Conservation (phyloP, 1,284 basidiomycete species). For the Veloboletus limbatus region DNA sequence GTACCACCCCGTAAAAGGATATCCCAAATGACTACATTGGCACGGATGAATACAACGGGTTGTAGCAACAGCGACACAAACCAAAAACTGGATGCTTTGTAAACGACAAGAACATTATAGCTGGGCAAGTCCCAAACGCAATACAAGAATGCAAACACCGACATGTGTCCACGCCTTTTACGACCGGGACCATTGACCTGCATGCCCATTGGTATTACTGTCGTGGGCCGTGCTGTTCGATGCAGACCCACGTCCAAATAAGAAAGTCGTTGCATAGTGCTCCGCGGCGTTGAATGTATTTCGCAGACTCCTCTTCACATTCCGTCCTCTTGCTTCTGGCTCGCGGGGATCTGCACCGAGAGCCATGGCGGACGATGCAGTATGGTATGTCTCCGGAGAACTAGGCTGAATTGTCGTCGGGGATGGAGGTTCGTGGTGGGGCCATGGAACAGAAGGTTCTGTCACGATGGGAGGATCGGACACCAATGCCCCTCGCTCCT, state of each 20-base stretch:
- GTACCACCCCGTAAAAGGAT: constrained; percentile 13
- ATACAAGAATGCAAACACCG: constrained; percentile 12
- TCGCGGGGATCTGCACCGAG: constrained; percentile 29
- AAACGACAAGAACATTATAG: constrained; percentile 11
- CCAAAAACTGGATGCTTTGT: constrained; percentile 9
- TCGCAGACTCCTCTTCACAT: constrained; percentile 60
- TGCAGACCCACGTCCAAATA: constrained; percentile 48
- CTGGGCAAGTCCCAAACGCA: constrained; percentile 1
- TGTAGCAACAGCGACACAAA: constrained; percentile 26
- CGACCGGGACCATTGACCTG: constrained; percentile 25
- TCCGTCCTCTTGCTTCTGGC: constrained; percentile 48
- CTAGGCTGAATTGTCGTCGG: constrained; percentile 23
- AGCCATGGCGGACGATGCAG: constrained; percentile 42
- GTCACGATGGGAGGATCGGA: constrained; percentile 9
- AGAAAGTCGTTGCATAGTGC: constrained; percentile 59
- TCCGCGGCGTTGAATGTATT: constrained; percentile 67
- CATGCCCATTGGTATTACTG: constrained; percentile 22
- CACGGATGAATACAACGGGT: constrained; percentile 22
- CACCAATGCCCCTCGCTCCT: constrained; percentile 11
- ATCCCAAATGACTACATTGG: constrained; percentile 23
- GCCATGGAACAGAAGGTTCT: constrained; percentile 26
- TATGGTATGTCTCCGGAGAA: constrained; percentile 39
- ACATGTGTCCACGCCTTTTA: constrained; percentile 13
- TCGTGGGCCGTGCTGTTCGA: constrained; percentile 26
- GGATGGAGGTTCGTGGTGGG: constrained; percentile 26